Evolutionary conservation across 805 yeast genomes (phyloP), one percentile per base, ranked within the genome.

Genomic region (Saturnispora saitoi): DNA sequence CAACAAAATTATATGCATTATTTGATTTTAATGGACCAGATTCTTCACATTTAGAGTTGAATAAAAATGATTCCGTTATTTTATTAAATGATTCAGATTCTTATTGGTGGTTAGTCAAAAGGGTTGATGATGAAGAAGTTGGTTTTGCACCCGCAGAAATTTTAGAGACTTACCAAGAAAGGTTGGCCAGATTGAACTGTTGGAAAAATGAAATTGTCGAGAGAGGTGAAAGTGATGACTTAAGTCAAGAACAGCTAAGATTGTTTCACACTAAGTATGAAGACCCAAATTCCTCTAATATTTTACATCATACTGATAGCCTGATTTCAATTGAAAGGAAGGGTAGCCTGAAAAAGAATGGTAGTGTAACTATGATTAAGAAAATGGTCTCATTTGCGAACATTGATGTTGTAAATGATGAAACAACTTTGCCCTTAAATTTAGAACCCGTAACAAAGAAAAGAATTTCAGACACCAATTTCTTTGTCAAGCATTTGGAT

Each of bases 121-220:
- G 76, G 50, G 49, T 69, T 42, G 60, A 64, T 12, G 69, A 67
- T 51, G 53, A 50, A 10, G 57, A 53, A 51, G 80, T 91, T 47
- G 99, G 99, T 1, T 93, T 90, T 70, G 95, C 95, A 2, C 99
- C 99, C 1, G 98, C 97, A 1, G 99, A 93, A 63, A 80, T 93
- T 50, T 69, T 93, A 32, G 99, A 93, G 65, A 87, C 96, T 0
- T 89, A 86, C 52, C 84, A 81, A 42, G 99, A 93, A 66, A 72
- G 98, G 50, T 67, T 93, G 47, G 99, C 99, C 0, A 73, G 98
- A 48, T 70, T 90, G 37, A 93, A 93, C 63, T 86, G 96, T 66
- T 87, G 91, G 78, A 83, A 87, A 56, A 91, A 91, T 66, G 96
- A 87, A 63, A 87, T 83, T 49, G 61, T 76, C 29, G 83, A 77